Percentiles rank a stretch among this genome's conserved stretches.
Evolutionary conservation across 371 early-diverging fungal species (phyloP).

Genomic region (Zychaea mexicana): DNA sequence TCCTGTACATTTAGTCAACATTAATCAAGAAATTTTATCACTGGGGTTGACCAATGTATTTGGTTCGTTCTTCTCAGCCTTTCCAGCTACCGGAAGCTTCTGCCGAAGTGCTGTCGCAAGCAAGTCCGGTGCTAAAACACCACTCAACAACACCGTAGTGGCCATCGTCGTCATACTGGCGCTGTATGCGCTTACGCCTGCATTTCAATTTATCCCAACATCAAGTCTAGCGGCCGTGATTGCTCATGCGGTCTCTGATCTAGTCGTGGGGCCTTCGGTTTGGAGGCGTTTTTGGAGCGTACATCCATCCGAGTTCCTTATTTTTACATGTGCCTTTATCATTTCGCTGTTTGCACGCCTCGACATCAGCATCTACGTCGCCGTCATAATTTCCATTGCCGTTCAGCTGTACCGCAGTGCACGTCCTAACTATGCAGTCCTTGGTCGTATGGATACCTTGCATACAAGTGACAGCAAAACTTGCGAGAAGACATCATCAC

Average conservation of each 20-base stretch:
- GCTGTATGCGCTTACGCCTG: slow-evolving; percentile 78
- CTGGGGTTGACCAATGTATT: slow-evolving; percentile 78
- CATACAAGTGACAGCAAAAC: no score
- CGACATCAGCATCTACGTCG: slow-evolving; percentile 68
- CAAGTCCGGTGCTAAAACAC: slow-evolving; percentile 72
- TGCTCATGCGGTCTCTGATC: slow-evolving; percentile 66
- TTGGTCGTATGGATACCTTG: slow-evolving; percentile 36
- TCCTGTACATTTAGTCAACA: slow-evolving; percentile 37
- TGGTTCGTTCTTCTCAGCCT: slow-evolving; percentile 81
- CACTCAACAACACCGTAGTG: slow-evolving; percentile 75
- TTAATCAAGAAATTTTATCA: slow-evolving; percentile 83
- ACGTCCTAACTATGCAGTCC: slow-evolving; percentile 51
- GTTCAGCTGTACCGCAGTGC: slow-evolving; percentile 70
- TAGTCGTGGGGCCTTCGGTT: slow-evolving; percentile 57
- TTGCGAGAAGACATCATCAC: no score
- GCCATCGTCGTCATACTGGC: slow-evolving; percentile 74
- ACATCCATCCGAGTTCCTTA: slow-evolving; percentile 37
- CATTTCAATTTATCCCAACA: slow-evolving; percentile 81
- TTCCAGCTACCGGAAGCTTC: slow-evolving; percentile 86
- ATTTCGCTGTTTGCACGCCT: slow-evolving; percentile 66
- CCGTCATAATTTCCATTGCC: slow-evolving; percentile 65
- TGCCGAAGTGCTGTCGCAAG: slow-evolving; percentile 83
- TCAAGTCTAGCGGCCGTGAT: slow-evolving; percentile 81
- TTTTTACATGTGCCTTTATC: slow-evolving; percentile 41
- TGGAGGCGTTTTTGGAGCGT: slow-evolving; percentile 46